Evolutionary conservation across 371 early-diverging fungal genomes (phyloP).

Genomic region (Apophysomyces elegans): DNA sequence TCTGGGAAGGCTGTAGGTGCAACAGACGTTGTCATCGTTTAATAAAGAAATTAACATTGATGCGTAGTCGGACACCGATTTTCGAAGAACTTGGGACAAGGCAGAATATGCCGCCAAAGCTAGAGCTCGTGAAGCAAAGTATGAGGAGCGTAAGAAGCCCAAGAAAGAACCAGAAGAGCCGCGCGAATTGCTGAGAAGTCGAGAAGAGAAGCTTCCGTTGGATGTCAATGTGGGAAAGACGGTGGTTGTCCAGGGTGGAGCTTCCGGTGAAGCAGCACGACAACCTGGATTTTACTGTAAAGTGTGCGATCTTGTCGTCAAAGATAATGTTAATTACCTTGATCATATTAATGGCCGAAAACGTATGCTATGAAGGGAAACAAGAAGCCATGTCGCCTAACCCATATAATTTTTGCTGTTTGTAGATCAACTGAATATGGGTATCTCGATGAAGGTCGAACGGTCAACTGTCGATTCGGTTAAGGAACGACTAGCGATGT

Average conservation of each 20-base stretch:
- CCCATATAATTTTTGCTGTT: no score
- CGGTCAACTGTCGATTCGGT: constrained; percentile 59
- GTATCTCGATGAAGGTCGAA: constrained; percentile 80
- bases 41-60: neutral
- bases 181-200: constrained; percentile 36
- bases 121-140: constrained; percentile 47
- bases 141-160: constrained; percentile 44
- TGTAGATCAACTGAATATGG: constrained; percentile 58
- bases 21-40: neutral
- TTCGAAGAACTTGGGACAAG: constrained; percentile 69
- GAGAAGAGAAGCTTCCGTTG: constrained; percentile 67
- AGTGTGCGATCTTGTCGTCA: constrained; percentile 84
- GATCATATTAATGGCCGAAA: constrained; percentile 92
- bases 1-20: constrained; percentile 22
- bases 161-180: constrained; percentile 32
- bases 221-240: constrained; percentile 81
- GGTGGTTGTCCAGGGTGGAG: constrained; percentile 74
- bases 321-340: constrained; percentile 84
- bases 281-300: constrained; percentile 94
- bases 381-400: neutral
- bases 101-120: constrained; percentile 64
- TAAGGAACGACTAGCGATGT: constrained; percentile 52
- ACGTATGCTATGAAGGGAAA: constrained; percentile 53
- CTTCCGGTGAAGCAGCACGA: constrained; percentile 46
- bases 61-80: constrained; percentile 54